A percentile compares a stretch with the other conserved stretches of the same genome.
These are phyloP conservation scores for Oryza rufipogon DNA, from an alignment of 176 grass and related monocot species.

Conservation along the genomic window DNA sequence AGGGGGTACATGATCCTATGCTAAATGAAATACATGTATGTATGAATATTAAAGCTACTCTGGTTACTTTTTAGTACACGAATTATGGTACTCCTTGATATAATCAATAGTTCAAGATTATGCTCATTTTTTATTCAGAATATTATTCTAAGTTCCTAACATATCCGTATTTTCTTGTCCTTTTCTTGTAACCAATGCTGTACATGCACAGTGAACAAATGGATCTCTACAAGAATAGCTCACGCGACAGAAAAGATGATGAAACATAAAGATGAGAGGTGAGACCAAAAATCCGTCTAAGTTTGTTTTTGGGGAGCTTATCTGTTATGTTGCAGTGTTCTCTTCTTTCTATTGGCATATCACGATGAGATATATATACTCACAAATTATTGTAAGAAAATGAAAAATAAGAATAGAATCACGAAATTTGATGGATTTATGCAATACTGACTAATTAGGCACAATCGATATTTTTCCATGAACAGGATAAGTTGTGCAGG, in stretches of 20 bases:
- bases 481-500: slow-evolving; percentile 91
- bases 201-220: slow-evolving; percentile 84
- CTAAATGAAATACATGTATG: slow-evolving; percentile 3
- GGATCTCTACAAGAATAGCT: slow-evolving; percentile 86
- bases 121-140: slow-evolving; percentile 9
- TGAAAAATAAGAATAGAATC: background rate
- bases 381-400: background rate
- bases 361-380: background rate
- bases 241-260: slow-evolving; percentile 88
- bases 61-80: background rate
- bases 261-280: slow-evolving; percentile 96
- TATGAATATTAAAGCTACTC: background rate
- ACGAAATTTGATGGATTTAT: background rate
- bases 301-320: background rate
- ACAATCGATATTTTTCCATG: slow-evolving; percentile 7
- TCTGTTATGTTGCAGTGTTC: background rate
- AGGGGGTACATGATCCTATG: background rate
- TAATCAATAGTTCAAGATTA: slow-evolving; percentile 14
- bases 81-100: background rate
- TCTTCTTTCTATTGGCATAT: background rate
- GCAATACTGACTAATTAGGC: slow-evolving; percentile 6
- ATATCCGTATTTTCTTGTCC: background rate
- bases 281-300: slow-evolving; percentile 18
- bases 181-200: slow-evolving; percentile 23
- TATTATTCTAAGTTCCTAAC: slow-evolving; percentile 3